phyloP scores from a whole-genome alignment of 2,329 filamentous ascomycete species.

The Sordariomycetes sp. region DNA sequence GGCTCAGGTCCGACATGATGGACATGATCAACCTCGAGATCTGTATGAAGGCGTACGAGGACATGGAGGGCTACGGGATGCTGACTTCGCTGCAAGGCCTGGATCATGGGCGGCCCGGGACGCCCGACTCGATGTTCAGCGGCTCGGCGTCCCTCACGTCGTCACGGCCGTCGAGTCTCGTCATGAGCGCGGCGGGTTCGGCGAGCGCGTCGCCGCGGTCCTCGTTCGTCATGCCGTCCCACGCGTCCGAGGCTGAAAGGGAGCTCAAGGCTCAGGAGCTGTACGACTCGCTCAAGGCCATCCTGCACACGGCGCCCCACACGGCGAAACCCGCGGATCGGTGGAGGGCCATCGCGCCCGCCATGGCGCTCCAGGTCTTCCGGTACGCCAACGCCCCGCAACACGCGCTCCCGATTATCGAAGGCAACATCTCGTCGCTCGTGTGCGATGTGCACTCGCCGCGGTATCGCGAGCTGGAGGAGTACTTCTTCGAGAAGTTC shows the following conservation, averaged over 20 bases:
- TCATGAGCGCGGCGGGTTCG: slow-evolving; percentile 34
- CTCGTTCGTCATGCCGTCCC: slow-evolving; percentile 21
- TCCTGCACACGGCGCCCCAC: slow-evolving; percentile 36
- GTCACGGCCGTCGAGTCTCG: slow-evolving; percentile 37
- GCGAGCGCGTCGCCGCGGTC: slow-evolving; percentile 38
- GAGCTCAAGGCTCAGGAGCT: slow-evolving; percentile 30
- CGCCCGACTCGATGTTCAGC: slow-evolving; percentile 3
- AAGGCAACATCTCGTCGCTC: slow-evolving; percentile 31
- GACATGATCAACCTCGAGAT: slow-evolving; percentile 51
- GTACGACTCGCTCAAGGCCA: slow-evolving; percentile 37
- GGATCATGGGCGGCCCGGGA: not conserved
- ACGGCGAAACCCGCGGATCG: slow-evolving; percentile 23
- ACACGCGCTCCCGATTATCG: slow-evolving; percentile 31
- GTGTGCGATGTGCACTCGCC: slow-evolving; percentile 27
- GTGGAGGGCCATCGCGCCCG: slow-evolving; percentile 38
- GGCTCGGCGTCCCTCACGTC: slow-evolving; percentile 21
- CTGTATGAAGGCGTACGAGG: slow-evolving; percentile 47
- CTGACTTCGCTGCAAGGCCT: not conserved
- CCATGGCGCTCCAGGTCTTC: slow-evolving; percentile 44
- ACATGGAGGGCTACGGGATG: slow-evolving; percentile 21
- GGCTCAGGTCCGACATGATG: slow-evolving; percentile 45
- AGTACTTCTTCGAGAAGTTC: slow-evolving; percentile 32
- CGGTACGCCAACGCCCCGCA: slow-evolving; percentile 38
- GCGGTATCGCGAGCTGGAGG: slow-evolving; percentile 34
- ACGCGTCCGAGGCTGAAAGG: slow-evolving; percentile 17